These are phyloP conservation scores for Penicillium sp. DNA, from an alignment of 2,329 filamentous ascomycete species.

Conservation along the genomic window DNA sequence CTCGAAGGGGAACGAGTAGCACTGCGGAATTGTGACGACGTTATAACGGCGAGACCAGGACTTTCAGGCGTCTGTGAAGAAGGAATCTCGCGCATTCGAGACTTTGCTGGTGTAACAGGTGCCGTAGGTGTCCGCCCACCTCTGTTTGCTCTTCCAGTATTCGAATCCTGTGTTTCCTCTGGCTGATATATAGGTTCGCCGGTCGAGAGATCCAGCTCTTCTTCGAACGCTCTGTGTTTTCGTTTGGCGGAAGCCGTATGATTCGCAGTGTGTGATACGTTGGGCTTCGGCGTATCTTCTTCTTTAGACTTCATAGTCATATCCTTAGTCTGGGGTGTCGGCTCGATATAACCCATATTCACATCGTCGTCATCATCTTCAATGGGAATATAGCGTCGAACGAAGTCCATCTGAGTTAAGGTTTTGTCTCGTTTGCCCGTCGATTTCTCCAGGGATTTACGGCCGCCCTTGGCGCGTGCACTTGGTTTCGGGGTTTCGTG, in stretches of 20 bases:
- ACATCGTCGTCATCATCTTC: slow-evolving; percentile 34
- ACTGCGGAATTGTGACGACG: slow-evolving; percentile 34
- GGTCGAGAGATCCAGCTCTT: slow-evolving; percentile 23
- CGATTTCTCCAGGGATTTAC: slow-evolving; percentile 24
- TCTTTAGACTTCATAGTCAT: not conserved
- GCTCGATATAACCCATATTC: slow-evolving; percentile 33
- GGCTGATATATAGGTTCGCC: slow-evolving; percentile 20
- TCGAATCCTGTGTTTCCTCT: slow-evolving; percentile 6
- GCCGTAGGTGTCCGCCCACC: not conserved
- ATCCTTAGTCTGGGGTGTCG: slow-evolving; percentile 22
- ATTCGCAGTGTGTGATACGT: not conserved
- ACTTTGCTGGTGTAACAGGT: slow-evolving; percentile 36
- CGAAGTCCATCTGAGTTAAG: slow-evolving; percentile 44
- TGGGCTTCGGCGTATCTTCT: not conserved
- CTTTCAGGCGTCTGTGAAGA: slow-evolving; percentile 46
- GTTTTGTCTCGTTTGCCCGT: slow-evolving; percentile 35
- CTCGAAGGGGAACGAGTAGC: slow-evolving; percentile 30
- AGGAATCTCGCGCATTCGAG: slow-evolving; percentile 34
- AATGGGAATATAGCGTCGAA: slow-evolving; percentile 35
- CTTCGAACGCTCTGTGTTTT: slow-evolving; percentile 14
- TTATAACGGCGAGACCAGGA: slow-evolving; percentile 36
- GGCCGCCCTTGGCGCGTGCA: slow-evolving; percentile 18
- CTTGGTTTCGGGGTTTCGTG: slow-evolving; percentile 23
- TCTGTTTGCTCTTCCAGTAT: not conserved
- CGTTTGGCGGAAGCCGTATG: slow-evolving; percentile 10